Conservation (phyloP, 2,329 filamentous ascomycete species). For the Ascochyta fabae region DNA sequence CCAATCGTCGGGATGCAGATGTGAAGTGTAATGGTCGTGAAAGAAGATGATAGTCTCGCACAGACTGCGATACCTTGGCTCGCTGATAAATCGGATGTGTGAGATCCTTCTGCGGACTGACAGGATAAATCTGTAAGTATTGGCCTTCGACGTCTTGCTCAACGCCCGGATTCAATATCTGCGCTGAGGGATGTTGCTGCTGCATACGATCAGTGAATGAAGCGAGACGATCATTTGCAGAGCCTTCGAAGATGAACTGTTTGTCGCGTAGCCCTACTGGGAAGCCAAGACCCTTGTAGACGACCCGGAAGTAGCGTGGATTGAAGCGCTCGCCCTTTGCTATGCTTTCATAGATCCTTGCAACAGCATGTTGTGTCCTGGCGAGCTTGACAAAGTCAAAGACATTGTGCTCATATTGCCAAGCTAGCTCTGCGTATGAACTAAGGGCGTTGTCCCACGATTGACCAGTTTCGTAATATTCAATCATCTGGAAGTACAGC, state of each 20-base stretch:
- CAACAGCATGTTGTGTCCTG: slow-evolving; percentile 86
- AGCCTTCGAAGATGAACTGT: slow-evolving; percentile 89
- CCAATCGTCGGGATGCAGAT: slow-evolving; percentile 73
- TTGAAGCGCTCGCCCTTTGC: slow-evolving; percentile 79
- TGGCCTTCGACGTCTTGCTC: slow-evolving; percentile 88
- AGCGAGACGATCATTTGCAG: slow-evolving; percentile 74
- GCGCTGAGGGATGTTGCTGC: slow-evolving; percentile 84
- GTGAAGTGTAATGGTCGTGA: slow-evolving; percentile 81
- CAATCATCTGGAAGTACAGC: slow-evolving; percentile 93
- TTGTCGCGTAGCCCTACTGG: slow-evolving; percentile 82
- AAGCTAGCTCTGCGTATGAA: slow-evolving; percentile 87
- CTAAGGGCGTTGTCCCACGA: slow-evolving; percentile 88
- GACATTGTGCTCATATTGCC: slow-evolving; percentile 87
- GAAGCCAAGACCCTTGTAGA: slow-evolving; percentile 89
- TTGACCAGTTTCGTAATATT: slow-evolving; percentile 91
- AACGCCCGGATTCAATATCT: slow-evolving; percentile 74
- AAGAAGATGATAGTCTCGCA: slow-evolving; percentile 85
- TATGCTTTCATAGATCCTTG: slow-evolving; percentile 87
- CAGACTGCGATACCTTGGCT: slow-evolving; percentile 79
- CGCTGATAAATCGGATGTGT: slow-evolving; percentile 85
- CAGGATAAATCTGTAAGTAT: slow-evolving; percentile 80
- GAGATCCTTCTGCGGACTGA: slow-evolving; percentile 83
- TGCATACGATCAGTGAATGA: slow-evolving; percentile 92
- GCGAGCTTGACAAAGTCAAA: slow-evolving; percentile 95
- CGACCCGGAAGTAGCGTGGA: slow-evolving; percentile 89